A percentile compares a stretch with the other conserved stretches of the same genome.
Evolutionary conservation across 2,329 filamentous ascomycete species (phyloP).

Genomic region (Diaporthe ampelina): DNA sequence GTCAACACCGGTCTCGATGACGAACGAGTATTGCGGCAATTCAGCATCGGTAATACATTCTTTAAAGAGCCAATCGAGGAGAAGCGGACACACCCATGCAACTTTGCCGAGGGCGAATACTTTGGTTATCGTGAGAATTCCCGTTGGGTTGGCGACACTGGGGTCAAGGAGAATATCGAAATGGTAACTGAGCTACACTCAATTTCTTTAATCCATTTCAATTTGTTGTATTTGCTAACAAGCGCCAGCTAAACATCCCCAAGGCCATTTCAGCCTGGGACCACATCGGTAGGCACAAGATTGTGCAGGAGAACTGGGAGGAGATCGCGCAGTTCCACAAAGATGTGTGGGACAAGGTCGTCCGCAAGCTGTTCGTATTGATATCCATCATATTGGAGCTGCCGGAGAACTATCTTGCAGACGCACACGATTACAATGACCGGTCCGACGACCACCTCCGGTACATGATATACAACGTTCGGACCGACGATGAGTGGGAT

Average conservation of each 20-base stretch:
- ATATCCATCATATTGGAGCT: slow-evolving; percentile 6
- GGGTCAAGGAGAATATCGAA: slow-evolving; percentile 20
- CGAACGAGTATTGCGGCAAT: background rate
- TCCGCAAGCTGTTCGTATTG: slow-evolving; percentile 6
- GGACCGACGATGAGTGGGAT: slow-evolving; percentile 3
- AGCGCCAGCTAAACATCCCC: background rate
- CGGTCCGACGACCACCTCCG: slow-evolving; percentile 15
- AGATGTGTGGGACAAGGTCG: slow-evolving; percentile 7
- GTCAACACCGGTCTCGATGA: slow-evolving; percentile 13
- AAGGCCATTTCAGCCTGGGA: slow-evolving; percentile 6
- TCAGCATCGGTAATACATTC: slow-evolving; percentile 19
- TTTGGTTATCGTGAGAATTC: slow-evolving; percentile 17
- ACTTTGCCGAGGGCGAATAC: slow-evolving; percentile 18
- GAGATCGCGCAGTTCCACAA: slow-evolving; percentile 9
- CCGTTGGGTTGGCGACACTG: slow-evolving; percentile 10
- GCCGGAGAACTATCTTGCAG: slow-evolving; percentile 15
- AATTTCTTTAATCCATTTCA: background rate
- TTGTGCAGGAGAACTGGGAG: slow-evolving; percentile 9
- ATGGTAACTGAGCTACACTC: background rate
- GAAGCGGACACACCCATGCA: slow-evolving; percentile 6
- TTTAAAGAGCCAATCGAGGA: slow-evolving; percentile 15
- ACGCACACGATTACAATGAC: slow-evolving; percentile 5
- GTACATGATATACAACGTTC: slow-evolving; percentile 13
- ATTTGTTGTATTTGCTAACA: background rate
- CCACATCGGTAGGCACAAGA: slow-evolving; percentile 17